A percentile compares a stretch with the other conserved stretches of the same genome.
phyloP scores from a whole-genome alignment of 345 rosid species.

The Acer campestre region DNA sequence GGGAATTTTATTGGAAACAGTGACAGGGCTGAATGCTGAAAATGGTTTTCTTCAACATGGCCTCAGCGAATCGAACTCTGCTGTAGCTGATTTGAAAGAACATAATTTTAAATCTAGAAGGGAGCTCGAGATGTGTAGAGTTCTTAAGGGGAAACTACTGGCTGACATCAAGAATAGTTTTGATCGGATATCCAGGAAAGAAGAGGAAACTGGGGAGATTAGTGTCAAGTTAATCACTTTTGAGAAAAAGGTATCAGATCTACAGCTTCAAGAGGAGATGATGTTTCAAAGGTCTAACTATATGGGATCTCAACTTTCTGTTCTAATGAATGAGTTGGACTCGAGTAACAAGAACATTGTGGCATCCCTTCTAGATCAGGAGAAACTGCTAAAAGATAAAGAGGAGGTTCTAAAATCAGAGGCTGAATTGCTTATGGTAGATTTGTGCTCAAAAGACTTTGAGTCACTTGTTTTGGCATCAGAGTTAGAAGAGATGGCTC shows the following conservation, averaged over 20 bases:
- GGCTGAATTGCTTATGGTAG: conserved; percentile 48
- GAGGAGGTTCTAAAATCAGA: conserved; percentile 51
- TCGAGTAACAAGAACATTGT: conserved; percentile 48
- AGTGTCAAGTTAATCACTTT: conserved; percentile 58
- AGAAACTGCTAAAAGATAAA: conserved; percentile 50
- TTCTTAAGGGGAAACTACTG: conserved; percentile 74
- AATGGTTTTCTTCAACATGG: conserved; percentile 87
- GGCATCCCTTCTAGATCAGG: conserved; percentile 57
- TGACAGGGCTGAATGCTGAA: conserved; percentile 80
- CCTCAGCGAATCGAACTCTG: conserved; percentile 64
- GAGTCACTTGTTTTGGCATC: conserved; percentile 63
- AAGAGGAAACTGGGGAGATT: conserved; percentile 71
- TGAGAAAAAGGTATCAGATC: conserved; percentile 62
- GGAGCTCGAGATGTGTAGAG: conserved; percentile 81
- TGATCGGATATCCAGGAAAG: conserved; percentile 75
- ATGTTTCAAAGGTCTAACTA: conserved; percentile 83
- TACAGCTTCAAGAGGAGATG: conserved; percentile 84
- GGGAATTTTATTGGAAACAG: conserved; percentile 84
- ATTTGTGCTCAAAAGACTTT: conserved; percentile 63
- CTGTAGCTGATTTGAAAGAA: conserved; percentile 71
- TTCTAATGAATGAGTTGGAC: conserved; percentile 76
- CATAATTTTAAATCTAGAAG: conserved; percentile 65
- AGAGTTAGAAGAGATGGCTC: conserved; percentile 52
- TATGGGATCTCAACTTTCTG: conserved; percentile 80
- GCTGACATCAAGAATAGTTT: conserved; percentile 83